These are phyloP conservation scores for Podaxis sp. DNA, from an alignment of 768 basidiomycete genomes.

Conservation along the genomic window DNA sequence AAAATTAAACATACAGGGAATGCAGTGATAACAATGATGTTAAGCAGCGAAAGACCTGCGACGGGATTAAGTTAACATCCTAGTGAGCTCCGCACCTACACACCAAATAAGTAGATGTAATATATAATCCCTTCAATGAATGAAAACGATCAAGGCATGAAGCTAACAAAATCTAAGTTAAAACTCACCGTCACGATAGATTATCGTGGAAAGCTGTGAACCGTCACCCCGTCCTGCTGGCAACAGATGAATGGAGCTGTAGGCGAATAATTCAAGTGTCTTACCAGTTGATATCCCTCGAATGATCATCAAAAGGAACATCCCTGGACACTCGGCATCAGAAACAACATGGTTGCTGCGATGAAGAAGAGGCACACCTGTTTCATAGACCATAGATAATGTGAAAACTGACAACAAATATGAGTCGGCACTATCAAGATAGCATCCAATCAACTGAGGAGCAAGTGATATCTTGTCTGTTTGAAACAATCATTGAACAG, in stretches of 20 bases:
- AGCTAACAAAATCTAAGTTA: neutral
- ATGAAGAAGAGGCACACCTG: neutral
- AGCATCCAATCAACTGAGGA: neutral
- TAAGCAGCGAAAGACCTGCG: neutral
- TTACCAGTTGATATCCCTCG: neutral
- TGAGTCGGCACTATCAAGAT: neutral
- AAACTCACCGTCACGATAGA: neutral
- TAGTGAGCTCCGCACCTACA: neutral
- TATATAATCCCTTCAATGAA: neutral
- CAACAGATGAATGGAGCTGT: neutral
- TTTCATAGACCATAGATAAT: neutral
- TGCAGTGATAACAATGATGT: neutral
- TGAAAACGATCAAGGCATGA: neutral
- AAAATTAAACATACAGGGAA: neutral
- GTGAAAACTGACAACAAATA: neutral
- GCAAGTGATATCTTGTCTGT: neutral
- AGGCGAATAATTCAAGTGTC: neutral
- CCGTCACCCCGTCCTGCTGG: neutral
- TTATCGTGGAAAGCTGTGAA: neutral
- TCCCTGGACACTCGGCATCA: neutral
- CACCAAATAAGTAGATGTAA: neutral
- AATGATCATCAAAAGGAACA: neutral
- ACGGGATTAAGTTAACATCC: neutral
- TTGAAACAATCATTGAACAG: neutral
- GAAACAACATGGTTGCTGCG: neutral